phyloP scores from a whole-genome alignment of 768 basidiomycete species.

The Lenzites betulinus region DNA sequence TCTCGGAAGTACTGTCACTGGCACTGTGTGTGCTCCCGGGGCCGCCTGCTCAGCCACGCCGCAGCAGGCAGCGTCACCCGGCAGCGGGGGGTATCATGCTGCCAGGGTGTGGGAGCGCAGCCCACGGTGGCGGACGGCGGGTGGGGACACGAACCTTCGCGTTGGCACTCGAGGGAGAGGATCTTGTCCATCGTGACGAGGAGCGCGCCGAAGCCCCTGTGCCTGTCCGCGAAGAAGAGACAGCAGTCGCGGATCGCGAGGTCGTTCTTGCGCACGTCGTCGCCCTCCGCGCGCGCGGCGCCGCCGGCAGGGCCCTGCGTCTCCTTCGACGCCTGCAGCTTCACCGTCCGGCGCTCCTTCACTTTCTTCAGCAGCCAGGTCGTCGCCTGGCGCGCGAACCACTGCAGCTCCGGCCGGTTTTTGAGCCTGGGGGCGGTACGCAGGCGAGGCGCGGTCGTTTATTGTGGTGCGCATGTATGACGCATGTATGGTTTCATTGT shows the following conservation, averaged over 20 bases:
- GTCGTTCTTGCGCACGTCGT: slow-evolving; percentile 52
- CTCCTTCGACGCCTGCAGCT: slow-evolving; percentile 35
- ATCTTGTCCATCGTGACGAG: slow-evolving; percentile 69
- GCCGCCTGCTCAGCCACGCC: too few species aligned
- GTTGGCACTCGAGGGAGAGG: slow-evolving; percentile 55
- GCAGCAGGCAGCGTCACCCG: background rate
- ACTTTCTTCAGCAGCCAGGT: slow-evolving; percentile 36
- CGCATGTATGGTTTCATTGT: too few species aligned
- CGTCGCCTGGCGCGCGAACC: slow-evolving; percentile 62
- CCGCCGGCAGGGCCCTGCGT: slow-evolving; percentile 16
- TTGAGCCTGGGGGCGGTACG: slow-evolving; percentile 38
- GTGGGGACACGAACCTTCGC: slow-evolving; percentile 39
- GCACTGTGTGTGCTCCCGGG: background rate
- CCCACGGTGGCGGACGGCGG: background rate
- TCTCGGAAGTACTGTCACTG: too few species aligned
- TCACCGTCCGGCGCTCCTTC: slow-evolving; percentile 30
- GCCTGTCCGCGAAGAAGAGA: slow-evolving; percentile 50
- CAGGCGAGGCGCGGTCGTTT: background rate
- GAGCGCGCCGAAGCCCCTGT: slow-evolving; percentile 52
- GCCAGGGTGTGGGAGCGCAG: background rate
- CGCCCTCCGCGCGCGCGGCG: slow-evolving; percentile 1
- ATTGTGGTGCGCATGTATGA: background rate
- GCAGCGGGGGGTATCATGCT: background rate
- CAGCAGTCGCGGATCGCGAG: slow-evolving; percentile 77
- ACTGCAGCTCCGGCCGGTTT: slow-evolving; percentile 45